These are phyloP conservation scores for Verticillium tricorpus DNA, from an alignment of 2,329 filamentous ascomycete genomes.

Conservation along the genomic window DNA sequence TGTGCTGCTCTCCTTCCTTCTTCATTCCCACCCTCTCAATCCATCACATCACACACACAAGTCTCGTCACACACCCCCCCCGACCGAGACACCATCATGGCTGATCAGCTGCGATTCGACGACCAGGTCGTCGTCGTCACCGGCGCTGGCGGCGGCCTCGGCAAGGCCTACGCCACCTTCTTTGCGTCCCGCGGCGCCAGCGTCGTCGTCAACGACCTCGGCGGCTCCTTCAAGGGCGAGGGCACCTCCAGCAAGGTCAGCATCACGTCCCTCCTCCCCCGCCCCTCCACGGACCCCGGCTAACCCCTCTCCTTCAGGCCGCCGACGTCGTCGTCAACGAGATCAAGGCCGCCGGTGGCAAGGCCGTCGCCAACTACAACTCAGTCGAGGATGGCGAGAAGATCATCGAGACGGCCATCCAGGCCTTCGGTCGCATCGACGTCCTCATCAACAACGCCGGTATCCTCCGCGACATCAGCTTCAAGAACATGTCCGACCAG, in stretches of 20 bases:
- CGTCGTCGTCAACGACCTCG: conserved; percentile 95
- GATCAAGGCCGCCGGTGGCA: conserved; percentile 84
- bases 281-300: background rate
- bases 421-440: conserved; percentile 82
- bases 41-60: background rate
- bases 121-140: conserved; percentile 81
- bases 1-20: background rate
- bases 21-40: background rate
- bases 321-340: conserved; percentile 80
- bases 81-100: conserved; percentile 43
- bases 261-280: background rate
- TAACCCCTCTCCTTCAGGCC: conserved; percentile 46
- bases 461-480: conserved; percentile 90
- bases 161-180: conserved; percentile 81
- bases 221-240: conserved; percentile 89
- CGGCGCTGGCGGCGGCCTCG: conserved; percentile 73
- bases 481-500: conserved; percentile 97
- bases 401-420: conserved; percentile 87
- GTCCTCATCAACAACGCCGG: conserved; percentile 97
- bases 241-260: conserved; percentile 79
- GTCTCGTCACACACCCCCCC: background rate
- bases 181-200: conserved; percentile 89
- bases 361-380: conserved; percentile 97
- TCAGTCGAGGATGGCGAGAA: conserved; percentile 87
- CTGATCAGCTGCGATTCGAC: conserved; percentile 70